These are phyloP conservation scores for Diphasiastrum complanatum DNA, from an alignment of 83 land plant genomes.

Conservation along the genomic window DNA sequence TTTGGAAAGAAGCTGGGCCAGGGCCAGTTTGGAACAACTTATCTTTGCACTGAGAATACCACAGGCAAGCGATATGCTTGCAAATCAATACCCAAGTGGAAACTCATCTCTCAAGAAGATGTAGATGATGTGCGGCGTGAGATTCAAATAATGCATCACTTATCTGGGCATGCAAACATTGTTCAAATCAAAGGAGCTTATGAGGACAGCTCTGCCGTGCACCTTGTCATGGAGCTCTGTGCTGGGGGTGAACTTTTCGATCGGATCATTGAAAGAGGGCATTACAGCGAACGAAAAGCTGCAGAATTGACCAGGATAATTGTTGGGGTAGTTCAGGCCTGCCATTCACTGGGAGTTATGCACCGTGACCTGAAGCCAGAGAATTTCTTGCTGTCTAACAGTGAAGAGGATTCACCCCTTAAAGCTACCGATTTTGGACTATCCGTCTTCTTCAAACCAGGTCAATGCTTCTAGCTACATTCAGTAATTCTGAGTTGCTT, in stretches of 20 bases:
- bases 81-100: conserved; percentile 71
- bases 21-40: conserved; percentile 76
- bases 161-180: conserved; percentile 54
- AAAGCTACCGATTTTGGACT: conserved; percentile 33
- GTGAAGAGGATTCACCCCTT: conserved; percentile 25
- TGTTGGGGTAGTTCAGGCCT: conserved; percentile 33
- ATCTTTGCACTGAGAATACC: conserved; percentile 47
- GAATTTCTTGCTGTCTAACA: conserved; percentile 25
- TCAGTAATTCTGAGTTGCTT: too few relatives aligned
- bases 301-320: conserved; percentile 24
- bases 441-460: conserved; percentile 32
- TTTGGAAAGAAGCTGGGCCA: conserved; percentile 60
- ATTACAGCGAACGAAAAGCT: conserved; percentile 33
- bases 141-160: conserved; percentile 74
- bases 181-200: conserved; percentile 55
- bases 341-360: conserved; percentile 35
- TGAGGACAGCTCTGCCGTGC: conserved; percentile 53
- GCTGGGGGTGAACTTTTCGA: conserved; percentile 35
- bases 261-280: conserved; percentile 32
- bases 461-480: neutral
- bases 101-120: conserved; percentile 61
- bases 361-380: conserved; percentile 35
- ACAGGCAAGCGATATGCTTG: conserved; percentile 49
- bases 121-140: conserved; percentile 60
- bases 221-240: conserved; percentile 34